Conservation (phyloP, 2,329 filamentous ascomycete species). For the Penicillium sp. region DNA sequence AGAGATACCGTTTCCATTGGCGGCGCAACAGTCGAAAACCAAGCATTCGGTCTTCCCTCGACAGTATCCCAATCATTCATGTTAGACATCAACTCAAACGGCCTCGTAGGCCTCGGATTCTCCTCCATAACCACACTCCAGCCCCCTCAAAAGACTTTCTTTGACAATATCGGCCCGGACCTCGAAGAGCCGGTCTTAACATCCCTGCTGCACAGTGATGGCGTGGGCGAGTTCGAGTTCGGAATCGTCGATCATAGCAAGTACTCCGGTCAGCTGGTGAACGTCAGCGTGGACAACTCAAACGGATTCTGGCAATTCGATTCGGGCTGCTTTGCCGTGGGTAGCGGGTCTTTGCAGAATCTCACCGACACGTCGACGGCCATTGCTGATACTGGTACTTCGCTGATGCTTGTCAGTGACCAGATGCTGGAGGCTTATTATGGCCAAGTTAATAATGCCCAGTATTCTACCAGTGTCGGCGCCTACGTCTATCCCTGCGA, state of each 20-base stretch:
- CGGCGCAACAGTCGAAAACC: conserved; percentile 56
- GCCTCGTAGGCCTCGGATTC: conserved; percentile 67
- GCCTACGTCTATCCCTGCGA: conserved; percentile 58
- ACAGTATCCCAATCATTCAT: conserved; percentile 56
- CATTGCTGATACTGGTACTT: conserved; percentile 66
- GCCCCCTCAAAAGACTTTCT: conserved; percentile 67
- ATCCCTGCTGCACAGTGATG: conserved; percentile 59
- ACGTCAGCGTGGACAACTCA: conserved; percentile 57
- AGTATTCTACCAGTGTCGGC: conserved; percentile 42
- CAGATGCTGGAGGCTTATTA: conserved; percentile 60
- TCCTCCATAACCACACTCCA: conserved; percentile 60
- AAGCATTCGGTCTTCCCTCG: conserved; percentile 65
- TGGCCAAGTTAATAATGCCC: conserved; percentile 49
- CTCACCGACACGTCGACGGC: conserved; percentile 38
- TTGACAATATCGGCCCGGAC: conserved; percentile 61
- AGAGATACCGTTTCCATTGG: conserved; percentile 65
- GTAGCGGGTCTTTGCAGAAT: conserved; percentile 37
- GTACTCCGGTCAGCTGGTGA: conserved; percentile 60
- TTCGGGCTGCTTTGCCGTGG: conserved; percentile 55
- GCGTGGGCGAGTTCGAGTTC: conserved; percentile 66
- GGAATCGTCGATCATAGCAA: conserved; percentile 62
- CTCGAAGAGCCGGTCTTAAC: conserved; percentile 67
- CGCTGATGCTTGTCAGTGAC: conserved; percentile 58
- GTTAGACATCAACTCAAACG: conserved; percentile 58
- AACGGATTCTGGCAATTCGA: conserved; percentile 67